Evolutionary conservation across 2,329 filamentous ascomycete species (phyloP), one percentile per base, ranked within the genome.

Genomic region (Ascochyta lentis): DNA sequence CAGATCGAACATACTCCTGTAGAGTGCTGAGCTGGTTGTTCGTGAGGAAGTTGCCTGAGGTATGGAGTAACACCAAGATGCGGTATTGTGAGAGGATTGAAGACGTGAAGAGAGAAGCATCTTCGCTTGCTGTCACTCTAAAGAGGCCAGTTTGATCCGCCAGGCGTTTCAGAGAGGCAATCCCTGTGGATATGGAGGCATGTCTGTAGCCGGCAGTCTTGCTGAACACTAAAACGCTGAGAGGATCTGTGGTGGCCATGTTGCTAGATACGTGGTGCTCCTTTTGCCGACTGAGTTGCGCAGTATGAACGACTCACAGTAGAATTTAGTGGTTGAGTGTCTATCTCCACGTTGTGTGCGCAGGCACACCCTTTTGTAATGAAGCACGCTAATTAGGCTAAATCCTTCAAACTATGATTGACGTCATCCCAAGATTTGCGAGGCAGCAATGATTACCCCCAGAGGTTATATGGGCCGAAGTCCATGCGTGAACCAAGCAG

Each of bases 181-280:
- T 61, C 16, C 56, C 61, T 2, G 64, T 40, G 3, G 63, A 54
- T 6, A 73, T 71, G 24, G 66, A 71, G 24, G 46, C 47, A 41
- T 71, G 69, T n/a, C 68, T 66, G 57, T 71, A 71, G 35, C 56
- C 60, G 8, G 59, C 47, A 24, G 68, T 70, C 49, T 69, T 70
- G 49, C 60, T 67, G 58, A 71, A 71, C 43, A 71, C 37, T 16
- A 71, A 57, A 22, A 68, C 50, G 10, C 54, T 43, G 43, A 64
- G 47, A 24, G 59, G 48, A 9, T 39, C 2, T 7, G 8, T 46
- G 29, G 38, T 8, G 43, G 22, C 13, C 51, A 49, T 55, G 24
- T 16, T 31, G 42, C 27, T 49, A 40, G 27, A 8, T 29, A 10
- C 9, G 10, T 5, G 12, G 10, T 10, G 4, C 29, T 31, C 4